Percentiles rank a stretch among this genome's conserved stretches.
These are phyloP conservation scores for Luffa aegyptiaca DNA, from an alignment of 306 rosid genomes.

Conservation along the genomic window DNA sequence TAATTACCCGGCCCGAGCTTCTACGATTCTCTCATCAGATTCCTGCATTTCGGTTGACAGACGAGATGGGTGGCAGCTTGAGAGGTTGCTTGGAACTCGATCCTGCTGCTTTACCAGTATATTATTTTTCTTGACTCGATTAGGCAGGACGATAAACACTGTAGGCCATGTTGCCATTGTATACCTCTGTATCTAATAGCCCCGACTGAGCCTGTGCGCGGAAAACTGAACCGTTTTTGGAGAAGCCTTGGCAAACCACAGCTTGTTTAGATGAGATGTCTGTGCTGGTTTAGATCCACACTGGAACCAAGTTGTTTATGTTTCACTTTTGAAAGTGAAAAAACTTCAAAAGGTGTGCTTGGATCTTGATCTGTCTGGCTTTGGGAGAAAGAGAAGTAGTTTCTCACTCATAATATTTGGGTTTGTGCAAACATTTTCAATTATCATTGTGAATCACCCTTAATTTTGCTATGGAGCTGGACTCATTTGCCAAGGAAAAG, in stretches of 20 bases:
- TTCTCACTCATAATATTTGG: neutral
- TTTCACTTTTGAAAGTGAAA: neutral
- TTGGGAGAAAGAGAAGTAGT: neutral
- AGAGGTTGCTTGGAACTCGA: slow-evolving; percentile 84
- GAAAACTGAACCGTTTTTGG: neutral
- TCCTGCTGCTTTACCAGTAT: slow-evolving; percentile 58
- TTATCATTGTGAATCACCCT: neutral
- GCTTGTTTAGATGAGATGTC: neutral
- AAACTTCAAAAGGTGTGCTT: neutral
- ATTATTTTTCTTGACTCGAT: slow-evolving; percentile 22
- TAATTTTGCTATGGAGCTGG: neutral
- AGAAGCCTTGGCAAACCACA: neutral
- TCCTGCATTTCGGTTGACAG: slow-evolving; percentile 66
- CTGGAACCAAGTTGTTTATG: neutral
- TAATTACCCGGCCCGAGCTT: slow-evolving; percentile 39
- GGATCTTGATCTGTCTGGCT: slow-evolving; percentile 9
- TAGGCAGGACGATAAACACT: neutral
- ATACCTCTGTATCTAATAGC: slow-evolving; percentile 11
- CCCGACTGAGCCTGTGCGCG: neutral
- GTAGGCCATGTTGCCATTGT: neutral
- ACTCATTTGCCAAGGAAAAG: neutral
- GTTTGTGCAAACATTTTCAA: neutral
- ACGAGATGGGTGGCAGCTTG: slow-evolving; percentile 43
- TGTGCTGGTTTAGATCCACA: neutral
- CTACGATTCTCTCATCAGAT: slow-evolving; percentile 74